Percentiles rank a stretch among this genome's conserved stretches.
Evolutionary conservation across 805 yeast genomes (phyloP).

Genomic region (Komagataella populi): DNA sequence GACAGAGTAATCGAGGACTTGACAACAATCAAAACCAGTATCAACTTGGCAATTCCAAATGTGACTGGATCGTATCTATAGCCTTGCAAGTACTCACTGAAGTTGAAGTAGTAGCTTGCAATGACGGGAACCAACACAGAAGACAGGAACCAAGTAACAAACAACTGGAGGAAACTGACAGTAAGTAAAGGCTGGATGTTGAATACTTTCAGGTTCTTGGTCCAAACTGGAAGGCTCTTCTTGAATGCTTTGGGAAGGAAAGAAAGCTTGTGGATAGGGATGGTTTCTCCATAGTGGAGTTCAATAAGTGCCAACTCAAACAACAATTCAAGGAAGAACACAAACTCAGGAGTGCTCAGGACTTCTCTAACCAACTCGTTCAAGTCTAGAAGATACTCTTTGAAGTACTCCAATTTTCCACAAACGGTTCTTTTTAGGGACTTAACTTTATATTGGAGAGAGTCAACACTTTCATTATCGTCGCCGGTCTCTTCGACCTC

Average conservation of each 20-base stretch:
- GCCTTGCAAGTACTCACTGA: constrained; percentile 35
- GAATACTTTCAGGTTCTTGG: constrained; percentile 2
- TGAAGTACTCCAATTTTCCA: constrained; percentile 6
- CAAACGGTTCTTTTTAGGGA: constrained; percentile 1
- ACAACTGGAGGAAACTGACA: constrained; percentile 21
- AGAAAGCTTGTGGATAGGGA: constrained; percentile 7
- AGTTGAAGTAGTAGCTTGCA: constrained; percentile 37
- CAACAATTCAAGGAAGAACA: constrained; percentile 12
- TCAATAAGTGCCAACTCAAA: constrained; percentile 11
- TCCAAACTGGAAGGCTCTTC: constrained; percentile 11
- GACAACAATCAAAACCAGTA: constrained; percentile 23
- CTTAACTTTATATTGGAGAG: constrained; percentile 1
- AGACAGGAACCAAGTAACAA: constrained; percentile 25
- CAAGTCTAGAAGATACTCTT: constrained; percentile 11
- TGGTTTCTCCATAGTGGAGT: constrained; percentile 5
- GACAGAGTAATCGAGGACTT: constrained; percentile 12
- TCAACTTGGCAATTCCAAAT: constrained; percentile 29
- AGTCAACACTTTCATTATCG: constrained; percentile 5
- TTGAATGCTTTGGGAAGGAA: constrained; percentile 12
- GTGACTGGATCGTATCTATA: constrained; percentile 37
- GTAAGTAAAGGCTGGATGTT: constrained; percentile 16
- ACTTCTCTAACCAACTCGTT: constrained; percentile 16
- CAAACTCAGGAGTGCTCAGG: constrained; percentile 18
- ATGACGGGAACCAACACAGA: constrained; percentile 27
- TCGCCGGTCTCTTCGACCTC: constrained; percentile 1